These are phyloP conservation scores for Acephala macrosclerotiorum DNA, from an alignment of 2,329 filamentous ascomycete species.

Conservation along the genomic window DNA sequence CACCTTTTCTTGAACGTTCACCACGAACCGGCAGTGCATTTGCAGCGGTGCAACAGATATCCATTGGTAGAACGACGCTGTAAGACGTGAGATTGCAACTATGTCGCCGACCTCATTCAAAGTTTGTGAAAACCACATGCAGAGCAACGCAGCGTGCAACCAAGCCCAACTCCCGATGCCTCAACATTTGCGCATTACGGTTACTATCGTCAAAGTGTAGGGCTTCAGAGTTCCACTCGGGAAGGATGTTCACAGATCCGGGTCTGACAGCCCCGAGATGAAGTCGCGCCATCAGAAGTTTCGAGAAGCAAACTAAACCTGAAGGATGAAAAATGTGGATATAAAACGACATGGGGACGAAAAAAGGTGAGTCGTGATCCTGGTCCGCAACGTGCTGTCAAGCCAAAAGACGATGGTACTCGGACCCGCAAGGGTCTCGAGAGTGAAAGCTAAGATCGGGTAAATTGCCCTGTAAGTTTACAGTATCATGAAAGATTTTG, in stretches of 20 bases:
- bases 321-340: slow-evolving; percentile 23
- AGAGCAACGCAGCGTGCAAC: slow-evolving; percentile 4
- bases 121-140: background rate
- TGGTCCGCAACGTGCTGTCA: slow-evolving; percentile 22
- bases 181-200: background rate
- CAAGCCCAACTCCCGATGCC: background rate
- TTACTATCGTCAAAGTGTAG: slow-evolving; percentile 13
- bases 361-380: slow-evolving; percentile 20
- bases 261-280: slow-evolving; percentile 20
- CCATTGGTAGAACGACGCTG: background rate
- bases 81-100: background rate
- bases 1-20: background rate
- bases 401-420: slow-evolving; percentile 6
- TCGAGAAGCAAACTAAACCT: slow-evolving; percentile 25
- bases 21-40: background rate
- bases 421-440: slow-evolving; percentile 10
- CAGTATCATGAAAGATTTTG: background rate
- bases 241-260: slow-evolving; percentile 28
- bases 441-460: slow-evolving; percentile 9
- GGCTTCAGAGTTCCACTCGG: slow-evolving; percentile 14
- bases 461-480: slow-evolving; percentile 3
- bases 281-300: slow-evolving; percentile 23
- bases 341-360: slow-evolving; percentile 17
- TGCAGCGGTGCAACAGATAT: slow-evolving; percentile 1
- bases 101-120: slow-evolving; percentile 1